Evolutionary conservation across 768 basidiomycete genomes (phyloP), one percentile per base, ranked within the genome.

Genomic region (Phlebiopsis flavidoalba): DNA sequence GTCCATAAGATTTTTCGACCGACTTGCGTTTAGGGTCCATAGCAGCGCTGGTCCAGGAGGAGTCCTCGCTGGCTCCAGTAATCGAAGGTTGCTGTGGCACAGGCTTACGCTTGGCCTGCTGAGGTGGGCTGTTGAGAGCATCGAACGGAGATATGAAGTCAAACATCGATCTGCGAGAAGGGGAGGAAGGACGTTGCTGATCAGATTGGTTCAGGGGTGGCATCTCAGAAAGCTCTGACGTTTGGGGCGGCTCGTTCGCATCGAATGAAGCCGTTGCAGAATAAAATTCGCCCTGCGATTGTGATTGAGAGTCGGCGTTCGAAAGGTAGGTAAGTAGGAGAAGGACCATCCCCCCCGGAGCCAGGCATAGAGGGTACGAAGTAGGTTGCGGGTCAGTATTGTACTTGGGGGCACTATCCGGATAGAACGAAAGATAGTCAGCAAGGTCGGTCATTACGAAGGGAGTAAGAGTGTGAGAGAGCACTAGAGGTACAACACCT

Each of bases 111-210:
- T 88, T 89, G 58, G 81, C 71, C 17, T 79, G 58, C 46, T 71
- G 69, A n/a, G 79, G 74, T 8, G 84, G 64, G n/a, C 46, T 60
- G 15, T 74, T 79, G 50, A 93, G 80, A 24, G 89, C 91, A 65
- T 94, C 91, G 66, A 93, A 93, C 1, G 92, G 87, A 53, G 90
- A 91, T 53, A 88, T 80, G 62, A 90, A 93, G 43, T 93, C 90
- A 66, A 94, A 94, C 82, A 92, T 84, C 53, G 89, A 88, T 72
- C 88, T 87, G 66, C 85, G 87, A 22, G 87, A 82, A 46, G 88
- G 86, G 33, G 89, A 83, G 0, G 87, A 84, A 3, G 82, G 76
- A 60, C 78, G 82, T 53, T 79, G 80, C 53, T 72, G 67, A 14
- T 58, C 40, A 14, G 15, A 36, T 33, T 26, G 60, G 57, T 22